These are phyloP conservation scores for Salix purpurea DNA, from an alignment of 345 rosid species.

Conservation along the genomic window DNA sequence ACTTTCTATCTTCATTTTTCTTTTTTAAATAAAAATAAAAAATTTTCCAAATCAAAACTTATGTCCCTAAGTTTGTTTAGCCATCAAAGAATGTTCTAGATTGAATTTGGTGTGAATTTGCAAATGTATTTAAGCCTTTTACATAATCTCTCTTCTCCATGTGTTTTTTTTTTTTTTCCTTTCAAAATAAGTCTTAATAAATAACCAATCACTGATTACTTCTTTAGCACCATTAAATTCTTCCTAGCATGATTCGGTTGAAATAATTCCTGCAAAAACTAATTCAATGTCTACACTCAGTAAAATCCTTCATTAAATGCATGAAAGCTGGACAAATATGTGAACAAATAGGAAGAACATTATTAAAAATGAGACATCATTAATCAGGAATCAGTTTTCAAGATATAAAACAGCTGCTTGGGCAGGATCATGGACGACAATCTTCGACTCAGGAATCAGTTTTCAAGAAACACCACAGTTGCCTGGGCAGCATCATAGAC, in stretches of 20 bases:
- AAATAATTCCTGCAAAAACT: not conserved
- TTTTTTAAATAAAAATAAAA: no score
- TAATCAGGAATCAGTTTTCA: slow-evolving; percentile 7
- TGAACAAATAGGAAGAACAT: not conserved
- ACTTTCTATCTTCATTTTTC: no score
- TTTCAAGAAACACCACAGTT: not conserved
- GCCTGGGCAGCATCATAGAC: slow-evolving; percentile 5
- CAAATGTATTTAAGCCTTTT: no score
- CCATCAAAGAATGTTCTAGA: no score
- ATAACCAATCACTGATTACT: no score
- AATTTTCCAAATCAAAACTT: no score
- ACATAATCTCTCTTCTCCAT: no score
- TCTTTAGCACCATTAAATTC: no score
- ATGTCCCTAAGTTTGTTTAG: no score
- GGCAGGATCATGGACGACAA: not conserved
- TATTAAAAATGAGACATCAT: not conserved
- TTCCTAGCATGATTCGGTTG: not conserved
- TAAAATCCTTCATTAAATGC: not conserved
- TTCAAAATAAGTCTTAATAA: no score
- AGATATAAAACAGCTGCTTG: not conserved
- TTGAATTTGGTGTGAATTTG: no score
- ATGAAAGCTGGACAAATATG: not conserved
- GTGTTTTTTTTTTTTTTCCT: no score
- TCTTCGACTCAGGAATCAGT: not conserved
- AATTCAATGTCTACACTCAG: not conserved